A percentile compares a stretch with the other conserved stretches of the same genome.
Conservation (phyloP, 306 rosid species). For the Begonia peltatifolia region DNA sequence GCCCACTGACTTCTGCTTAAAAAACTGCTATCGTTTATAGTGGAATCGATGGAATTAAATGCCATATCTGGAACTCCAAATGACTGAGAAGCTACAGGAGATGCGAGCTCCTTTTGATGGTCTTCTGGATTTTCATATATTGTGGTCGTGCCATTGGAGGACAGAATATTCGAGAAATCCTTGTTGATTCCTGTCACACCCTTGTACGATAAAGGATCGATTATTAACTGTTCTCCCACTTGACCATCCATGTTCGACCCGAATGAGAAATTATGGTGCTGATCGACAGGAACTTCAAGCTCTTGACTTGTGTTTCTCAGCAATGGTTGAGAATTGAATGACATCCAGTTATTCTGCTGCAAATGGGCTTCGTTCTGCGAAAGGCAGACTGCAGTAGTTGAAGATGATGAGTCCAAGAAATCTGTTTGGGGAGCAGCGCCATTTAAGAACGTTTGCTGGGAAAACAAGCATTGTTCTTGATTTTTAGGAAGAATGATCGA, state of each 20-base stretch:
- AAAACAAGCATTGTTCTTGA: constrained; percentile 52
- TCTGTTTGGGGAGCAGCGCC: constrained; percentile 43
- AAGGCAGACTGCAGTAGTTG: constrained; percentile 76
- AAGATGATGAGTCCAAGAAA: constrained; percentile 92
- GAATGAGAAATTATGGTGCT: constrained; percentile 38
- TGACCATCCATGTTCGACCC: constrained; percentile 45
- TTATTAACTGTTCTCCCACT: constrained; percentile 36
- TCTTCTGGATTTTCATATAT: constrained; percentile 48
- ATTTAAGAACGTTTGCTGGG: constrained; percentile 38
- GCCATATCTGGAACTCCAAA: constrained; percentile 88
- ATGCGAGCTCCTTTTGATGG: constrained; percentile 79
- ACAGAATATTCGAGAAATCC: constrained; percentile 41
- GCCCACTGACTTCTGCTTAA: constrained; percentile 66
- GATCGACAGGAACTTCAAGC: constrained; percentile 58
- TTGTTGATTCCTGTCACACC: constrained; percentile 37
- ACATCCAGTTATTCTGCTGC: constrained; percentile 48
- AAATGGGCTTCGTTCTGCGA: constrained; percentile 59
- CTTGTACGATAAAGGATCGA: constrained; percentile 56
- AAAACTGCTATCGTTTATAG: constrained; percentile 61
- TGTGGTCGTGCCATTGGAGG: constrained; percentile 49
- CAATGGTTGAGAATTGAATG: constrained; percentile 61
- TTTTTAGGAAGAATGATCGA: constrained; percentile 46
- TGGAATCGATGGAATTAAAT: constrained; percentile 70
- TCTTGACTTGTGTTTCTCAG: constrained; percentile 59
- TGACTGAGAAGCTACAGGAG: constrained; percentile 79